A percentile compares a stretch with the other conserved stretches of the same genome.
Evolutionary conservation across 805 yeast genomes (phyloP).

Genomic region (Maudiozyma bulderi): DNA sequence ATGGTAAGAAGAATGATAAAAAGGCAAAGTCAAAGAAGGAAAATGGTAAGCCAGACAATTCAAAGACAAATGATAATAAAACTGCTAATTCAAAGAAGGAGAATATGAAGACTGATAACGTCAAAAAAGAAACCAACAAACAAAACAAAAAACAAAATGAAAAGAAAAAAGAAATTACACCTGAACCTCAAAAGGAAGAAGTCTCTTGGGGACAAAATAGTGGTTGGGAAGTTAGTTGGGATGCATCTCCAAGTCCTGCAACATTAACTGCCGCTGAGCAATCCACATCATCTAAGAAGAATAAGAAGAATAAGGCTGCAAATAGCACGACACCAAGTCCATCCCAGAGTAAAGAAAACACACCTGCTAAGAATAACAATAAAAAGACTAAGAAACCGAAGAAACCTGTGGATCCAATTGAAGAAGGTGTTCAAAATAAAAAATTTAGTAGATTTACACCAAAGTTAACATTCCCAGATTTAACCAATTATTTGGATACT

Average conservation of each 20-base stretch:
- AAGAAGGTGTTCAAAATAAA: slow-evolving; percentile 28
- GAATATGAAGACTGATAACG: too few species aligned
- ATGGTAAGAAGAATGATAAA: neutral
- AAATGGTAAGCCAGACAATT: neutral
- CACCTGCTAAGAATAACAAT: neutral
- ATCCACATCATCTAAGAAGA: too few species aligned
- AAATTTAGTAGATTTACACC: slow-evolving; percentile 33
- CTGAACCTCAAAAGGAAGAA: too few species aligned
- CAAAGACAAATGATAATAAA: neutral
- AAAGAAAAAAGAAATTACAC: too few species aligned
- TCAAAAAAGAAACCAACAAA: too few species aligned
- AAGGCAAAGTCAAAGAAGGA: neutral
- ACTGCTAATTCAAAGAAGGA: too few species aligned
- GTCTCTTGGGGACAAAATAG: too few species aligned
- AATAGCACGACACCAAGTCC: neutral
- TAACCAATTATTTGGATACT: slow-evolving; percentile 46
- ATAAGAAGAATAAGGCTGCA: too few species aligned
- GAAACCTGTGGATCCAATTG: slow-evolving; percentile 8
- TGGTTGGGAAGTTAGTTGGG: too few species aligned
- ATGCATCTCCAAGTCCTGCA: too few species aligned
- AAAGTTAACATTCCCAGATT: slow-evolving; percentile 37
- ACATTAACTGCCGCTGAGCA: too few species aligned
- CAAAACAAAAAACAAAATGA: too few species aligned
- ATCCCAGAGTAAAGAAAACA: neutral
- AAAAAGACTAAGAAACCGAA: neutral